Base-by-base conservation (phyloP, 192 early-diverging fungal species). In the Backusella parvicylindrica region DNA sequence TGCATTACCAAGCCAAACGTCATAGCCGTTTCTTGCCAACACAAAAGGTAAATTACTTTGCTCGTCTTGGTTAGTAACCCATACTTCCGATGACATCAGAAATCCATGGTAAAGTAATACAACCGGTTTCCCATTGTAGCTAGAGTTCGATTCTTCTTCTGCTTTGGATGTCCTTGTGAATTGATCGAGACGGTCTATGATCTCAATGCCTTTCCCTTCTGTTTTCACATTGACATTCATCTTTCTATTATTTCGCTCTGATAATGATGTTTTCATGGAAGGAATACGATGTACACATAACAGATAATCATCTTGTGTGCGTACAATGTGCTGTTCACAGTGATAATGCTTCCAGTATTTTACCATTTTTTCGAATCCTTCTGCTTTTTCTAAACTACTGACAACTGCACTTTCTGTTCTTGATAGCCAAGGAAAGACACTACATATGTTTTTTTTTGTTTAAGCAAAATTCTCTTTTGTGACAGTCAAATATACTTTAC, bases 1-100 rank as follows among this genome's bases (percentile, higher is more conserved):
- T 26, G 94, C 91, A 79, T 99, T 98, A 23, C 95, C 96, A 11
- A 99, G 79, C 97, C 97, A 99, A 0, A 99, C 97, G 81, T 98
- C 97, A 81, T 95, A 98, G 56, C 93, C 93, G 8, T 91, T 92
- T 68, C 96, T 92, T 6, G 93, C 95, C 31, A 99, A 88, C 2
- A 94, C 78, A 75, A 95, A 94, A 8, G 96, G 91, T 67, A 99
- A 77, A 32, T 92, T 91, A 21, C 86, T 85, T 43, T 89, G 81
- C 74, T 91, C 89, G 76, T 93, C 91, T 1, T 94, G 87, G 68
- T 91, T 89, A 77, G 94, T 95, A 31, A 98, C 91, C 92, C 95
- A 99, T 31, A 95, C 90, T 66, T 98, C 96, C 0, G 95, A 95
- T 76, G 86, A 95, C 89, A 98, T 96, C 84, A 97, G 84, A 77